Percentiles rank a stretch among this genome's conserved stretches.
phyloP scores from a whole-genome alignment of 306 rosid genomes.

The Albizia julibrissin region DNA sequence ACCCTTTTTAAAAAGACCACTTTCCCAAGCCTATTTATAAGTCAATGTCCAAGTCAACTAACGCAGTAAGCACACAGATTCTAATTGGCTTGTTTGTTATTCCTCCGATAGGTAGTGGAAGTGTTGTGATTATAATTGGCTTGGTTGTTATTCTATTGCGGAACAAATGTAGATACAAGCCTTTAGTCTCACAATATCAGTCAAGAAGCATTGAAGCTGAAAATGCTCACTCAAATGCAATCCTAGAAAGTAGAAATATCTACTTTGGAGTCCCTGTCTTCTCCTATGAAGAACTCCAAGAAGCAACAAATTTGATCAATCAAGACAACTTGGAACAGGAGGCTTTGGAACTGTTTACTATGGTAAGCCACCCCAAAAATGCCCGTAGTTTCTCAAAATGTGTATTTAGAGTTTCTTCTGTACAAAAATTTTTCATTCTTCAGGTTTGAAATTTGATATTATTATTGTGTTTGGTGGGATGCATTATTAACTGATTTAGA shows the following conservation, averaged over 20 bases:
- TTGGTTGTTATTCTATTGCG: too few relatives aligned
- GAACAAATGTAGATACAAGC: not conserved
- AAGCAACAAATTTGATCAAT: too few relatives aligned
- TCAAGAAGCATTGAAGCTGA: not conserved
- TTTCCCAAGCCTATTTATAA: too few relatives aligned
- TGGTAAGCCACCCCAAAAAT: constrained; percentile 13
- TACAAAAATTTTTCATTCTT: not conserved
- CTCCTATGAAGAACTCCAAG: constrained; percentile 50
- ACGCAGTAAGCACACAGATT: too few relatives aligned
- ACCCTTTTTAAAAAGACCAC: too few relatives aligned
- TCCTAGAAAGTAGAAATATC: constrained; percentile 35
- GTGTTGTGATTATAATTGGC: too few relatives aligned
- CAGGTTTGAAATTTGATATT: not conserved
- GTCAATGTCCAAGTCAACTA: too few relatives aligned
- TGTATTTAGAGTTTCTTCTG: not conserved
- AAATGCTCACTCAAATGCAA: constrained; percentile 2
- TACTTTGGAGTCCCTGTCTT: constrained; percentile 51
- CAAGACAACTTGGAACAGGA: too few relatives aligned
- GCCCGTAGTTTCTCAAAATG: not conserved
- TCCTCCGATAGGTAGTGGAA: not conserved
- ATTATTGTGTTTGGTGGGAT: constrained; percentile 2
- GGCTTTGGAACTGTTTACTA: constrained; percentile 54
- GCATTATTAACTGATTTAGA: not conserved
- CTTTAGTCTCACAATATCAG: not conserved
- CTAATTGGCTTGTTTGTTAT: too few relatives aligned